Percentiles rank a stretch among this genome's conserved stretches.
Conservation (phyloP, 2,329 filamentous ascomycete genomes). For the Alternaria postmessia region DNA sequence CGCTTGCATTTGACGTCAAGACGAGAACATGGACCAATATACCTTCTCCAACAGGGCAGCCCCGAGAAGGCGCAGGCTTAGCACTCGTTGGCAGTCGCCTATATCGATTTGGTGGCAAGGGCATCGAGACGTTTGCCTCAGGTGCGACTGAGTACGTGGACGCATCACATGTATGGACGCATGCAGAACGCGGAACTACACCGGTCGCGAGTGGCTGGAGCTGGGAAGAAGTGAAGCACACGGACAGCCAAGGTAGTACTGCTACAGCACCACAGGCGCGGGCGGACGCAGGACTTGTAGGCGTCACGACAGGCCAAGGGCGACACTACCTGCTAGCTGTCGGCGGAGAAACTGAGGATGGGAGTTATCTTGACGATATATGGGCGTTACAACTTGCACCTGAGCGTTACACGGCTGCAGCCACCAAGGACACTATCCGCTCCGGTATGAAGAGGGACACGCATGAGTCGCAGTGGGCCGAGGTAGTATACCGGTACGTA, state of each 20-base stretch:
- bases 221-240: constrained; percentile 40
- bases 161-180: constrained; percentile 45
- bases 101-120: constrained; percentile 56
- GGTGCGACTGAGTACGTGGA: constrained; percentile 43
- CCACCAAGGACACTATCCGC: constrained; percentile 60
- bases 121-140: constrained; percentile 29
- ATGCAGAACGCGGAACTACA: constrained; percentile 46
- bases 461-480: constrained; percentile 60
- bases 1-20: constrained; percentile 61
- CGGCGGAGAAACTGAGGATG: constrained; percentile 52
- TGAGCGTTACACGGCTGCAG: constrained; percentile 56
- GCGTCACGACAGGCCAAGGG: constrained; percentile 61
- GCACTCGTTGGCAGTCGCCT: constrained; percentile 57
- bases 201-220: constrained; percentile 46
- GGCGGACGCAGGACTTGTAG: constrained; percentile 55
- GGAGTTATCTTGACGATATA: constrained; percentile 53
- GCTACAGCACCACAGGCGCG: constrained; percentile 51
- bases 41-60: constrained; percentile 54
- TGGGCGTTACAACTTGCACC: constrained; percentile 64
- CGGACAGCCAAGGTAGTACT: constrained; percentile 16
- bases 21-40: constrained; percentile 61
- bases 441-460: constrained; percentile 56
- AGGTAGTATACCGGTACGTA: constrained; percentile 58
- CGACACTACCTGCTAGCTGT: constrained; percentile 62
- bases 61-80: constrained; percentile 50